Conservation (phyloP, 495 filamentous ascomycete species). For the Cryomyces minteri region DNA sequence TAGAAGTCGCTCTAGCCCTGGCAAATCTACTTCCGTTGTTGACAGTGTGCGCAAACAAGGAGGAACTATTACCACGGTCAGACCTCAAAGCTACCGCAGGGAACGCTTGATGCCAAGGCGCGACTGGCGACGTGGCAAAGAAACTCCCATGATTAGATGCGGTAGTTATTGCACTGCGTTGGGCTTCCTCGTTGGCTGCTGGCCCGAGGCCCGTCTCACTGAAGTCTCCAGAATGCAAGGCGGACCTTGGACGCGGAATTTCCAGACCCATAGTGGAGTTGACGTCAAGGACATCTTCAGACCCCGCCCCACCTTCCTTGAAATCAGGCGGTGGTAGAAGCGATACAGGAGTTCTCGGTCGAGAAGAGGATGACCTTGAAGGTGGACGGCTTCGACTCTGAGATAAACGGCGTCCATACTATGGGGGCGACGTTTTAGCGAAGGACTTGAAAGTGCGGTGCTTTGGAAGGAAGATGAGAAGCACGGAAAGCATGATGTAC, state of each 20-base stretch:
- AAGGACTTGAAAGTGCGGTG: too few relatives aligned
- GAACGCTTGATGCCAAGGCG: conserved; percentile 20
- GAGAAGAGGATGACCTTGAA: background rate
- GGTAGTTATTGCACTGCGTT: background rate
- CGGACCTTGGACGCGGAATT: conserved; percentile 49
- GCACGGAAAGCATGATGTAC: background rate
- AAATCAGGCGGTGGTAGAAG: background rate
- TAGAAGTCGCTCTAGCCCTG: conserved; percentile 35
- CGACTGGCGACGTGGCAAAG: conserved; percentile 19
- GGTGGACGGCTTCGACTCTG: background rate
- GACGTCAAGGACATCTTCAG: too few relatives aligned
- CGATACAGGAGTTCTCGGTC: background rate
- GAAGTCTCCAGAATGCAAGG: conserved; percentile 81
- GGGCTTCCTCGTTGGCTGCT: conserved; percentile 2
- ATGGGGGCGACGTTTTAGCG: too few relatives aligned
- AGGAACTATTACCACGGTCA: conserved; percentile 4
- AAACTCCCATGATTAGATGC: background rate
- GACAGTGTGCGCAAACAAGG: too few relatives aligned
- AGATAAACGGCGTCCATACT: background rate
- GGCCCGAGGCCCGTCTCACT: conserved; percentile 17
- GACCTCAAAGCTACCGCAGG: conserved; percentile 12
- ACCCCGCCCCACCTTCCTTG: background rate
- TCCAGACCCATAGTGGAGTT: conserved; percentile 23
- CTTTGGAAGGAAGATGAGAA: background rate
- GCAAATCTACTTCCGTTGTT: too few relatives aligned